Percentiles rank a stretch among this genome's conserved stretches.
phyloP scores from a whole-genome alignment of 2,329 filamentous ascomycete genomes.

The Aureobasidium sp. region DNA sequence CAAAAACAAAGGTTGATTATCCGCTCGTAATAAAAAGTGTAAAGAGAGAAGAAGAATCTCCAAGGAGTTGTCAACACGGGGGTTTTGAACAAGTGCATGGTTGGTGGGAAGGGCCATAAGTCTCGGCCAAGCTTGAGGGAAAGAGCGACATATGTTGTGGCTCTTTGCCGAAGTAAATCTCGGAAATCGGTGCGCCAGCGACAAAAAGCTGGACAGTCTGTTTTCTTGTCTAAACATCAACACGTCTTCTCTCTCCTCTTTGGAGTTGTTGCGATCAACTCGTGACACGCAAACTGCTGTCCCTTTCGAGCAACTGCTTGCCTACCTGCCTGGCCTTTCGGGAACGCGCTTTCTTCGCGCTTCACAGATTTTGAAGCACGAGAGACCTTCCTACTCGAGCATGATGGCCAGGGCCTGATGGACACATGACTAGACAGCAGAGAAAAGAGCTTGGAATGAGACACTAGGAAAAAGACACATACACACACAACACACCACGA shows the following conservation, averaged over 20 bases:
- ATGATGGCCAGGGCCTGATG: too few species aligned
- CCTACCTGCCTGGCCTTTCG: too few species aligned
- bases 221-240: too few species aligned
- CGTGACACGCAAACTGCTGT: too few species aligned
- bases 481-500: constrained; percentile 4
- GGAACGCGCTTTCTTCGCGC: not conserved
- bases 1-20: constrained; percentile 8
- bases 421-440: not conserved
- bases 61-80: not conserved
- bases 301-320: too few species aligned
- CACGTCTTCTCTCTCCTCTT: too few species aligned
- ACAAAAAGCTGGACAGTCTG: not conserved
- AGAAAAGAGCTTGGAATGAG: not conserved
- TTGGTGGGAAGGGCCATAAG: not conserved
- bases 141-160: not conserved
- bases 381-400: too few species aligned
- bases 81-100: not conserved
- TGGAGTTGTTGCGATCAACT: too few species aligned
- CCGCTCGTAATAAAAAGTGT: not conserved
- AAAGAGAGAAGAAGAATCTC: not conserved
- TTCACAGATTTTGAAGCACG: not conserved
- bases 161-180: not conserved
- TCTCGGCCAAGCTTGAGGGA: not conserved
- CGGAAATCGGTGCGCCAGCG: not conserved
- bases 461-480: too few species aligned